Base-by-base conservation (phyloP, 768 basidiomycete species). In the Agaricus subrufescens region DNA sequence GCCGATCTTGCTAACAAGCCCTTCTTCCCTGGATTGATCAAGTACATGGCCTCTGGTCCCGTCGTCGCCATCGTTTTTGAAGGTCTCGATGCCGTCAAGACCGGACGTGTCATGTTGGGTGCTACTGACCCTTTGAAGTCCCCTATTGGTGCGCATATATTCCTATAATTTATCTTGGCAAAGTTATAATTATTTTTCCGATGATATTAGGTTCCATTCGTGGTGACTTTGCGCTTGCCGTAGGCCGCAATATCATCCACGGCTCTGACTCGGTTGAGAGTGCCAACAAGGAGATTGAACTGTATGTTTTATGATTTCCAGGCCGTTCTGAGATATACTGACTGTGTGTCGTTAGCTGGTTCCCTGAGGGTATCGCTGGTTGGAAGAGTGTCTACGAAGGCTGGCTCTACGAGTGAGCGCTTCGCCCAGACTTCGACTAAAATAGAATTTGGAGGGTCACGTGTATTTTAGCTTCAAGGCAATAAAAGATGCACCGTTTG, bases 11-110 rank as follows among this genome's bases (percentile, higher is more conserved):
- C 82, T 71, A 86, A 80, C 64, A 97, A 96, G 83, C 67, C 84
- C 54, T 99, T 99, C 87, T 99, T 98, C 87, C 90, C 91, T 63
- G 89, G 91, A 63, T 75, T 98, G 67, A 87, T 98, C 83, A 87
- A 86, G 71, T 98, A 98, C 82, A 98, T 96, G 94, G 84, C 86
- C 54, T 80, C 89, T 53, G 96, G 97, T 58, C 97, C 97, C 63
- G 97, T 99, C 63, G 88, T 96, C 68, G 91, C 82, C 65, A 95
- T 93, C 84, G 94, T 91, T 62, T 96, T 94, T 85, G 84, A 98
- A 77, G 97, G 97, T 57, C 83, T 93, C 59, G 89, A 93, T 62
- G 90, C 90, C 49, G 91, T 93, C 74, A 93, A 93, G 85, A 95
- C 94, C 57, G 95, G 94, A 63, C 93, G 95, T 75, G 81, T 72